Evolutionary conservation across 805 yeast genomes (phyloP), one percentile per base, ranked within the genome.

Genomic region (Starmerella scarabaei): DNA sequence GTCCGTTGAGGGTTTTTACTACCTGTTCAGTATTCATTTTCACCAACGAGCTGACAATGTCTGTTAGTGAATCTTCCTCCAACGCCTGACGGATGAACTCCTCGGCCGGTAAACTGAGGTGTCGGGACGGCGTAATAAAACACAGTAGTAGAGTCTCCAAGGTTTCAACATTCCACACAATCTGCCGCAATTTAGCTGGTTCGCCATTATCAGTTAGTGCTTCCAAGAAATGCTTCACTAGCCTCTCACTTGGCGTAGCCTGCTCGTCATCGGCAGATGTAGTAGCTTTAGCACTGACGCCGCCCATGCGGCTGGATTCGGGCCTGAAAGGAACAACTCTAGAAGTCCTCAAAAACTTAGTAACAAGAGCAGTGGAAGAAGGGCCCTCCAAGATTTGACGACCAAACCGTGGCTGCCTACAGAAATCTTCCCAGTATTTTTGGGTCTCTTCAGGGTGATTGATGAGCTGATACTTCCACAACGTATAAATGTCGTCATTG

Each of bases 391-490:
- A 11, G 9, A 11, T 11, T 7, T 7, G 9, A 23, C 26, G 26
- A 11, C 26, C 26, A 23, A 23, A 23, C 9, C 11, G 26, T 11
- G 26, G 26, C 26, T 23, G 26, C 11, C 11, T 23, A 23, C 7
- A 23, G 11, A 7, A 23, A 7, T 23, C 26, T 11, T 23, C 26
- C 26, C 26, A 23, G 11, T 28, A 19, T 12, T n/a, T n/a, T 12
- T n/a, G 26, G 16, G 23, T 16, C 11, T 7, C 26, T 7, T 23
- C 26, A 23, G 26, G 26, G 26, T 23, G 26, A 7, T 23, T 23
- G n/a, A n/a, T n/a, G 5, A 36, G 36, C 29, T 42, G 41, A 29
- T 24, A 35, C 21, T 37, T 39, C 45, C 41, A 42, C 12, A 42
- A 26, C 14, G 14, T 11, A 20, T 20, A 33, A 17, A 42, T 9